Evolutionary conservation across 2,329 filamentous ascomycete species (phyloP).

Genomic region (Stenocarpella maydis): DNA sequence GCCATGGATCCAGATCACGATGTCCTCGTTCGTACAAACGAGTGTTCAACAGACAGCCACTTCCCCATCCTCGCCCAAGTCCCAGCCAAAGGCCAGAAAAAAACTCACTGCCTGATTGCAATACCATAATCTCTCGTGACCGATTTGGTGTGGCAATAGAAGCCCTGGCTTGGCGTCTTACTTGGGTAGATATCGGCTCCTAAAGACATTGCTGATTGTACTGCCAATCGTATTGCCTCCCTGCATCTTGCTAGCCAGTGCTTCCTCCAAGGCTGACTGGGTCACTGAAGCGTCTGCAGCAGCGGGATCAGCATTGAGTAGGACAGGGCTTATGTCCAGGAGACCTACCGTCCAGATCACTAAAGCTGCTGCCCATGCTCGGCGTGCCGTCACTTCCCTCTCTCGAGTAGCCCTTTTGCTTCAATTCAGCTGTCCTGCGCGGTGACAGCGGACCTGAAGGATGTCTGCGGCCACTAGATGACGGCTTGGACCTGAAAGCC

Average conservation of each 20-base stretch:
- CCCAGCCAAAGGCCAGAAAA: not conserved
- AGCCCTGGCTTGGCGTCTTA: not conserved
- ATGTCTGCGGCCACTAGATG: conserved; percentile 45
- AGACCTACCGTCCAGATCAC: conserved; percentile 76
- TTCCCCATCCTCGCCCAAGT: too few relatives aligned
- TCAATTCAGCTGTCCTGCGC: conserved; percentile 66
- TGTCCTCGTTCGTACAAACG: not conserved
- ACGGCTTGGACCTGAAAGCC: conserved; percentile 47
- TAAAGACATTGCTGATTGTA: conserved; percentile 73
- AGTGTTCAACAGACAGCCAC: not conserved
- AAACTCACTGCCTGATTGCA: not conserved
- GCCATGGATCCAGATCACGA: not conserved
- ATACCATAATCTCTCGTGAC: not conserved
- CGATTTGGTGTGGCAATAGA: not conserved
- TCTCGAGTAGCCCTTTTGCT: conserved; percentile 59
- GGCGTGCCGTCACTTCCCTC: conserved; percentile 78
- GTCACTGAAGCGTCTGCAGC: conserved; percentile 78
- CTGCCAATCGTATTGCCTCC: conserved; percentile 64
- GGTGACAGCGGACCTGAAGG: conserved; percentile 62
- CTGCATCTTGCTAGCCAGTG: conserved; percentile 75
- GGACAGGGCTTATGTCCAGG: too few relatives aligned
- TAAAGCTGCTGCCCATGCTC: conserved; percentile 87
- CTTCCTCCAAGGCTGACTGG: conserved; percentile 82
- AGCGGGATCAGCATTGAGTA: conserved; percentile 29
- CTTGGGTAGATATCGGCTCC: conserved; percentile 65